These are phyloP conservation scores for Phytophthora macrochlamydospora DNA, from an alignment of 352 stramenopile species.

Conservation along the genomic window DNA sequence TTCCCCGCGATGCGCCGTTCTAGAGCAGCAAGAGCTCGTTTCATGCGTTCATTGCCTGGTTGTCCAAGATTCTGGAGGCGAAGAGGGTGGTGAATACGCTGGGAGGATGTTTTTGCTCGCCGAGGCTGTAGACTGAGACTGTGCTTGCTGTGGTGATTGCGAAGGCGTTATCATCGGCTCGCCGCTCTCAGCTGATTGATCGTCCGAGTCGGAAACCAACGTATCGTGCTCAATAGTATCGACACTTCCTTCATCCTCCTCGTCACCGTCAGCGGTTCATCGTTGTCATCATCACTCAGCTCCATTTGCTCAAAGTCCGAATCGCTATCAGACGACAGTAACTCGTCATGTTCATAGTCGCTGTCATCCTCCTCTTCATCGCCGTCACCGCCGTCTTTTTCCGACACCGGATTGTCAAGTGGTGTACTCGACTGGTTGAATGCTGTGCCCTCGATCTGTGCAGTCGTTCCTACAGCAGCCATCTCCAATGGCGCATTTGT, in stretches of 20 bases:
- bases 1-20: constrained; percentile 74
- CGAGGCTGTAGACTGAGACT: background rate
- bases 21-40: constrained; percentile 62
- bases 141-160: constrained; percentile 14
- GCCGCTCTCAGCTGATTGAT: constrained; percentile 22
- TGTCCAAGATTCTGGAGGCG: constrained; percentile 59
- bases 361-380: constrained; percentile 74
- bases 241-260: constrained; percentile 23
- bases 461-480: background rate
- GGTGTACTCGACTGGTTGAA: background rate
- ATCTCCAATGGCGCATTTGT: constrained; percentile 20
- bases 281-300: constrained; percentile 69
- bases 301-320: constrained; percentile 83
- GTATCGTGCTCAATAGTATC: constrained; percentile 22
- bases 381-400: constrained; percentile 22
- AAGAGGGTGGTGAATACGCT: constrained; percentile 45
- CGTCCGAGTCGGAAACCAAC: constrained; percentile 33
- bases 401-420: background rate
- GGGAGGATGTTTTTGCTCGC: constrained; percentile 7
- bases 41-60: constrained; percentile 49
- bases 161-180: constrained; percentile 22
- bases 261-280: too few species aligned
- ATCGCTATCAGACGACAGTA: constrained; percentile 79
- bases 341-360: constrained; percentile 85
- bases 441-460: background rate